Percentiles rank a stretch among this genome's conserved stretches.
Evolutionary conservation across 352 stramenopile species (phyloP).

Genomic region (Phytophthora kernoviae): DNA sequence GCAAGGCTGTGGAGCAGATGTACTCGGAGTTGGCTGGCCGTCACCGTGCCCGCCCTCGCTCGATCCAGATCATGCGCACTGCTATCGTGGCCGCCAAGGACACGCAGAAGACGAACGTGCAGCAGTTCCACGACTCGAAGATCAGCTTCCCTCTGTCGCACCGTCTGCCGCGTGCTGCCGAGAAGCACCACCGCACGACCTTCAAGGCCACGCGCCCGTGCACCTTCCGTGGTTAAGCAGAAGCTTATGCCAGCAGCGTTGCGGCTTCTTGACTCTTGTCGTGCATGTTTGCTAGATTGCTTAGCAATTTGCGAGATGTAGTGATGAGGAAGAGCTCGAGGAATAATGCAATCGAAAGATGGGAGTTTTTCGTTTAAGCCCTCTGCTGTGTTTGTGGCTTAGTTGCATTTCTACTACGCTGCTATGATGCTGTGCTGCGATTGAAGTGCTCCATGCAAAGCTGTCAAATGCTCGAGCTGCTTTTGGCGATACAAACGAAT

Average conservation of each 20-base stretch:
- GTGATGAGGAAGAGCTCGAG: conserved; percentile 9
- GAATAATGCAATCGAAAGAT: conserved; percentile 48
- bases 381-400: conserved; percentile 3
- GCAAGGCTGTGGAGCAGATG: conserved; percentile 98
- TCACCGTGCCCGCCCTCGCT: conserved; percentile 96
- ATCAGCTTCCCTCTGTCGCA: conserved; percentile 99
- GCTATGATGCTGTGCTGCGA: neutral
- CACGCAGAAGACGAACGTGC: conserved; percentile 95
- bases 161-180: conserved; percentile 92
- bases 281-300: conserved; percentile 2
- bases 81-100: conserved; percentile 95
- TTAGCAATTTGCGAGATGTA: neutral
- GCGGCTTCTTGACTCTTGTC: conserved; percentile 12
- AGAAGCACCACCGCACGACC: conserved; percentile 95
- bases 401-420: too few species aligned
- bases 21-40: conserved; percentile 99
- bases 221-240: conserved; percentile 98
- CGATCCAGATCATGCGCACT: conserved; percentile 99
- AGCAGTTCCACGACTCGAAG: conserved; percentile 97
- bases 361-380: conserved; percentile 43
- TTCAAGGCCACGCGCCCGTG: conserved; percentile 97
- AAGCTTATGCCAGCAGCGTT: conserved; percentile 1
- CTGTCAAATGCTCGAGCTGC: conserved; percentile 22
- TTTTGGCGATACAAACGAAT: conserved; percentile 31
- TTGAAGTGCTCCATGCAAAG: conserved; percentile 9